phyloP scores from a whole-genome alignment of 495 filamentous ascomycete genomes.

The Penicillium taxi region DNA sequence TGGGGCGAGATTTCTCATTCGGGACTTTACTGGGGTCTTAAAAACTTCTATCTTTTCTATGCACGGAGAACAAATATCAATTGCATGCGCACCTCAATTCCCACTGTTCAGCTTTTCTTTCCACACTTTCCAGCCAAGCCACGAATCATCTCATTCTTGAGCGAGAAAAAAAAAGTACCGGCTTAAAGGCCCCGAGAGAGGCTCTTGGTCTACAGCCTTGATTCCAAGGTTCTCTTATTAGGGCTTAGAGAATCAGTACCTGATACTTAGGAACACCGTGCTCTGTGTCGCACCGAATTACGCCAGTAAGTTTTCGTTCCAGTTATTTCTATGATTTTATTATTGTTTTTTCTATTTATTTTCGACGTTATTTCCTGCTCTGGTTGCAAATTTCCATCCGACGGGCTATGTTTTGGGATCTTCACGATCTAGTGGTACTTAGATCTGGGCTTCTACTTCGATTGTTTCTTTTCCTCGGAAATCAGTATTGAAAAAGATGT shows the following conservation, averaged over 20 bases:
- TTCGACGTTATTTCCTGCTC: constrained; percentile 4
- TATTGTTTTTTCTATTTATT: constrained; percentile 9
- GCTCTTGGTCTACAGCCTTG: constrained; percentile 7
- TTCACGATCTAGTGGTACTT: constrained; percentile 7
- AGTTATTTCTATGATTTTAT: constrained; percentile 2
- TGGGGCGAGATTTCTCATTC: constrained; percentile 1
- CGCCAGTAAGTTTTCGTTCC: constrained; percentile 7
- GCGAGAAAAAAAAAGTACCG: too few species aligned
- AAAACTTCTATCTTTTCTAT: not conserved
- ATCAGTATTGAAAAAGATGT: too few species aligned
- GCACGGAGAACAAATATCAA: constrained; percentile 14
- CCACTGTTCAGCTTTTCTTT: constrained; percentile 1
- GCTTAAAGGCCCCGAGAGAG: too few species aligned
- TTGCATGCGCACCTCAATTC: constrained; percentile 9
- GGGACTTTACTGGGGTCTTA: not conserved
- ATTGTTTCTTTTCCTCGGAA: constrained; percentile 5
- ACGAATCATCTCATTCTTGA: too few species aligned
- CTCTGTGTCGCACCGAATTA: too few species aligned
- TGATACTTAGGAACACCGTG: too few species aligned
- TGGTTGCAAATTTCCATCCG: not conserved
- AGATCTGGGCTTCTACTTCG: not conserved
- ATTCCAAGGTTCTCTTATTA: too few species aligned
- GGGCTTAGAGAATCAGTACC: too few species aligned
- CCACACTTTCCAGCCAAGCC: constrained; percentile 8
- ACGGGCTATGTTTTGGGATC: constrained; percentile 7